Evolutionary conservation across 2,329 filamentous ascomycete species (phyloP).

Genomic region (Talaromyces albobiverticillius): DNA sequence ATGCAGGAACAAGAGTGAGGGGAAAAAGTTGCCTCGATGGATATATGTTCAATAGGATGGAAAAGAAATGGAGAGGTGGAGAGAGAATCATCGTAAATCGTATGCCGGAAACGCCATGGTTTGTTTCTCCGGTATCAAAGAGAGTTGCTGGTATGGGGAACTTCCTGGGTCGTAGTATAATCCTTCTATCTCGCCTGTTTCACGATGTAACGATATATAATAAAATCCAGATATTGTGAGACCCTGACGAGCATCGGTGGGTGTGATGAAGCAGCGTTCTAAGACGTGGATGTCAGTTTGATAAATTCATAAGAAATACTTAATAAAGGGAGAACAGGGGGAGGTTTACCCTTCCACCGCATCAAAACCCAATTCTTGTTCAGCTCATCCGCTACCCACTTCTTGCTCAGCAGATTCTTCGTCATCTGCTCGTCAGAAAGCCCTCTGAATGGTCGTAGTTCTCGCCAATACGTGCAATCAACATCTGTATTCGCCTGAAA

Average conservation of each 20-base stretch:
- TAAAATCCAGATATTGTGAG: slow-evolving; percentile 52
- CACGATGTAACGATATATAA: slow-evolving; percentile 47
- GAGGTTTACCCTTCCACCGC: slow-evolving; percentile 49
- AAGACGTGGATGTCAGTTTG: slow-evolving; percentile 3
- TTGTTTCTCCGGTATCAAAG: slow-evolving; percentile 38
- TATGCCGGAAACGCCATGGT: slow-evolving; percentile 43
- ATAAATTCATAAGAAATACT: neutral
- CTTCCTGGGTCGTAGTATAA: slow-evolving; percentile 50
- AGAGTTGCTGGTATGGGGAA: slow-evolving; percentile 49
- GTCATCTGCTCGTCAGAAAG: slow-evolving; percentile 43
- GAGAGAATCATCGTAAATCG: slow-evolving; percentile 33
- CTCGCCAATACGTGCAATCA: slow-evolving; percentile 49
- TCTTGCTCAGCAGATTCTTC: slow-evolving; percentile 43
- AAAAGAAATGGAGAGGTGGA: neutral
- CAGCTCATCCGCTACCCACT: slow-evolving; percentile 42
- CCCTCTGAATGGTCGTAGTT: slow-evolving; percentile 47
- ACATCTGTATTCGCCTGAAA: slow-evolving; percentile 46
- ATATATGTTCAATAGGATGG: neutral
- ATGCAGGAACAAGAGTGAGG: no score
- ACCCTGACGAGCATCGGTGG: slow-evolving; percentile 44
- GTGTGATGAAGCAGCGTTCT: slow-evolving; percentile 50
- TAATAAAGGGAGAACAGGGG: neutral
- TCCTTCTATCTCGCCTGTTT: slow-evolving; percentile 46
- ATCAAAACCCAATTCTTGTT: slow-evolving; percentile 48
- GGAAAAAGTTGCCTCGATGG: no score